Evolutionary conservation across 306 rosid species (phyloP), one percentile per base, ranked within the genome.

Genomic region (Fragaria nilgerrensis): DNA sequence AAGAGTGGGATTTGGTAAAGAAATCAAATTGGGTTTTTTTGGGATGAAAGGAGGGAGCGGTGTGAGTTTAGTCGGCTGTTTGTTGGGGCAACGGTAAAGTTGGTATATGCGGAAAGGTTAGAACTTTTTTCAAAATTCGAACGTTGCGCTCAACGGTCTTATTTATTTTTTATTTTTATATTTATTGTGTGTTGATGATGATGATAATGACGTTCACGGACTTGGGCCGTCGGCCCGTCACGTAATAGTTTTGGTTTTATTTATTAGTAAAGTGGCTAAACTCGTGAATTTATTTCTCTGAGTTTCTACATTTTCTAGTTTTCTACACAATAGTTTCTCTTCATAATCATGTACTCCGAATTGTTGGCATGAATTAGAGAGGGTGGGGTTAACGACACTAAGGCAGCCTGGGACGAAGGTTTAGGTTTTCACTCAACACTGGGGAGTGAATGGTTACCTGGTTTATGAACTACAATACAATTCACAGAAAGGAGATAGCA

Each of bases 141-240:
- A 82, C 83, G 86, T 80, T 87, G 81, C 5, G 59, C 16, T 2
- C 81, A 91, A 91, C 94, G 97, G 92, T 91, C 94, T 76, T 77
- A 84, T 89, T 66, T 65, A 17, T 34, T 65, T 62, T 29, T 5
- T 59, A 5, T 4, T 1, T 64, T 4, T 7, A n/a, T 0, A 4
- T 17, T 34, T 17, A 0, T 9, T 1, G 1, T 37, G 41, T 37
- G 41, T 0, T 44, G 47, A 10, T 48, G 53, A 1, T 65, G 12
- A 39, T 65, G 70, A 37, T 65, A 34, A 65, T 65, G 48, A 36
- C 8, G 3, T 19, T 65, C 70, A 65, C 47, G 47, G 70, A 7
- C 43, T 63, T 29, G 41, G 41, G 41, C 43, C n/a, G 70, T 34
- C 41, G 5, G 45, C 12, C 22, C 47, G 47, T 65, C 48, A 17